Evolutionary conservation across 108 stramenopile genomes (phyloP), one percentile per base, ranked within the genome.

Genomic region (Nitzschia sp.): DNA sequence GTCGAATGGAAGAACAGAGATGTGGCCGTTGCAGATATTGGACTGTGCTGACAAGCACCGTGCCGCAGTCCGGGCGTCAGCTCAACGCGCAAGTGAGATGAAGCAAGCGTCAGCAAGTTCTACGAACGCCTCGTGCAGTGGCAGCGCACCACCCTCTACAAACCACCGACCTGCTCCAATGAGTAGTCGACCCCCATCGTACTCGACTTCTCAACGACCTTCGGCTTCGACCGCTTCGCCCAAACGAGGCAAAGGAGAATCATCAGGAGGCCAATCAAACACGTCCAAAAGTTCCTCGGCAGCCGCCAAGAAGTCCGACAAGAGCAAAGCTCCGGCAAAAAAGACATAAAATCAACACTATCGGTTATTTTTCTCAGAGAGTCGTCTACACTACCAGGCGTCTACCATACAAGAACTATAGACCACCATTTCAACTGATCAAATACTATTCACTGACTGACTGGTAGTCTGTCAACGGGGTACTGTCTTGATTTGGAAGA

Each of bases 11-110:
- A 50, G 86, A 41, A 71, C 83, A 23, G 87, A 89, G 61, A 87
- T 89, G 86, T 92, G 90, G 90, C 90, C 90, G 11, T 73, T 92
- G 15, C 84, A 89, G 57, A 66, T 92, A 65, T 73, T 92, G 16
- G 88, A 88, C 61, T 63, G 69, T 21, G 68, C 80, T 16, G 85
- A 88, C 29, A 86, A 84, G 62, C 82, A 90, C 58, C 69, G 70
- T 36, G 57, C 50, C 8, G 65, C 35, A 13, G 28, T 44, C 9
- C 48, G 65, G 9, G 60, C 68, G 0, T 17, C 63, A 17, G 1
- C 60, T 61, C 36, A 41, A 61, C 31, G 60, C 1, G 13, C 36
- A 1, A 44, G 19, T 13, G 41, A 45, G 0, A 21, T 44, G 32
- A 58, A 34, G 2, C 33, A 58, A 21, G 19, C 48, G 19, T 5